Conservation (phyloP, 768 basidiomycete genomes). For the Lactarius vividus region DNA sequence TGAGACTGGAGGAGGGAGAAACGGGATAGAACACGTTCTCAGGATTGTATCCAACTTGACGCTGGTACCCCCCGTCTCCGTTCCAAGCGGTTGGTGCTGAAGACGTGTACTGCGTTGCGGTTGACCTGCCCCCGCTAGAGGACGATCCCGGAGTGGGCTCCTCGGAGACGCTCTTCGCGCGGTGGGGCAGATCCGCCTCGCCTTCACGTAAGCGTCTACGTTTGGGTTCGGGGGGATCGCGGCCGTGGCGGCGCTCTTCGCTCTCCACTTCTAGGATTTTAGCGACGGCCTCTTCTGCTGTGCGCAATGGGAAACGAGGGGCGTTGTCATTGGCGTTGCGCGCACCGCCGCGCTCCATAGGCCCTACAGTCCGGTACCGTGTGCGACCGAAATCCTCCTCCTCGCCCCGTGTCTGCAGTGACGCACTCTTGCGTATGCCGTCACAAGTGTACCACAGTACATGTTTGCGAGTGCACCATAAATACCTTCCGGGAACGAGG, state of each 20-base stretch:
- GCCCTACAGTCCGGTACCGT: constrained; percentile 27
- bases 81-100: constrained; percentile 18
- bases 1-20: constrained; percentile 25
- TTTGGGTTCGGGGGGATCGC: constrained; percentile 26
- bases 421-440: constrained; percentile 30
- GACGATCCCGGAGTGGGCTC: constrained; percentile 20
- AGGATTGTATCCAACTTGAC: constrained; percentile 23
- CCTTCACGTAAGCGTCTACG: constrained; percentile 25
- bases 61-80: constrained; percentile 20
- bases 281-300: constrained; percentile 27
- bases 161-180: constrained; percentile 20
- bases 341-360: constrained; percentile 29
- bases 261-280: constrained; percentile 28
- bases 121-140: constrained; percentile 20
- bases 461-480: constrained; percentile 30
- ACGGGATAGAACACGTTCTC: constrained; percentile 24
- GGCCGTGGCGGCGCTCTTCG: constrained; percentile 28
- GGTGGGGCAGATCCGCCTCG: constrained; percentile 10
- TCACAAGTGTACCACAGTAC: constrained; percentile 30
- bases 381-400: constrained; percentile 29
- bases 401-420: constrained; percentile 28
- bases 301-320: constrained; percentile 27
- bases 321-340: constrained; percentile 20
- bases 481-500: constrained; percentile 28
- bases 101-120: constrained; percentile 16